These are phyloP conservation scores for Picea mariana DNA, from an alignment of 83 land plant species.

Conservation along the genomic window DNA sequence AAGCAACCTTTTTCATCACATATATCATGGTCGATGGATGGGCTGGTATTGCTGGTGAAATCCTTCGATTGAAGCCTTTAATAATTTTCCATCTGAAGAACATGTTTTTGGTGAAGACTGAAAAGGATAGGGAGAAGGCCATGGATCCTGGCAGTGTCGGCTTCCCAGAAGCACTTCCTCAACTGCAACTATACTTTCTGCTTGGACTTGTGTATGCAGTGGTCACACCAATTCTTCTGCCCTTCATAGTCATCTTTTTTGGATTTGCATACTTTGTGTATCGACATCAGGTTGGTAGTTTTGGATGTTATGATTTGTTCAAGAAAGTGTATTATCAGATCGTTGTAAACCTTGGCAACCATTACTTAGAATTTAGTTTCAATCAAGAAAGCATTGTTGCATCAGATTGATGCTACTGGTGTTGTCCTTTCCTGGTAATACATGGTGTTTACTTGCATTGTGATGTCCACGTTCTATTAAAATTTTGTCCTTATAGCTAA, in stretches of 20 bases:
- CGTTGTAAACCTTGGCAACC: not conserved
- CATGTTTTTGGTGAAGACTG: conserved; percentile 67
- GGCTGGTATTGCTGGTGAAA: conserved; percentile 69
- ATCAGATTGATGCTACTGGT: too few species aligned
- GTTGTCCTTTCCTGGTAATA: too few species aligned
- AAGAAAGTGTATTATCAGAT: not conserved
- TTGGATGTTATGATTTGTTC: not conserved
- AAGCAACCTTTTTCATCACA: conserved; percentile 71
- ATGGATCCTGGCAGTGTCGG: conserved; percentile 72
- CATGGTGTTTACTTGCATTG: too few species aligned
- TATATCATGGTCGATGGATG: conserved; percentile 88
- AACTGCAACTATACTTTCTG: conserved; percentile 61
- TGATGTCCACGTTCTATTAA: too few species aligned
- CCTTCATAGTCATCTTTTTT: conserved; percentile 74
- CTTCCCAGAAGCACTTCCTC: conserved; percentile 44
- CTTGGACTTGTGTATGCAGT: conserved; percentile 70
- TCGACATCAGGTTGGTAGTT: conserved; percentile 64
- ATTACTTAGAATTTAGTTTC: not conserved
- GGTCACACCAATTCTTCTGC: conserved; percentile 68
- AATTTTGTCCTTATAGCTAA: too few species aligned
- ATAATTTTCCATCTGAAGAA: conserved; percentile 64
- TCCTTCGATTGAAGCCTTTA: conserved; percentile 57
- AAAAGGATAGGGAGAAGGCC: conserved; percentile 66
- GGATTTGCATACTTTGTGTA: conserved; percentile 61
- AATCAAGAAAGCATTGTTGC: too few species aligned